Conservation (phyloP, 2,329 filamentous ascomycete species). For the Westerdykella sp. region DNA sequence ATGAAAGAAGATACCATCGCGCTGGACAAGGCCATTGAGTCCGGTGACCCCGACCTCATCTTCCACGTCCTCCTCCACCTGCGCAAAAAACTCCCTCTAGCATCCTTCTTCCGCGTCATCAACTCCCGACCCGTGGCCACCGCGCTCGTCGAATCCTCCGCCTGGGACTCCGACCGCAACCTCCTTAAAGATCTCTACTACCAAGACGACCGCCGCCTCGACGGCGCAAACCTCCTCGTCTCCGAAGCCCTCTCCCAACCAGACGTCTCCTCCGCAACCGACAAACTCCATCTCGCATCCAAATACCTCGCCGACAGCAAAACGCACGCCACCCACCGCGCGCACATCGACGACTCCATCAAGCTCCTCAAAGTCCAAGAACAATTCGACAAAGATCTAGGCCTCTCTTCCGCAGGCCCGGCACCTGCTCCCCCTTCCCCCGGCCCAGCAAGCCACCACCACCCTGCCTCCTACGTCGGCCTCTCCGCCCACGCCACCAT, state of each 20-base stretch:
- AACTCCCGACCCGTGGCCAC: constrained; percentile 79
- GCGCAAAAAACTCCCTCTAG: constrained; percentile 83
- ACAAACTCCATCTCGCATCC: constrained; percentile 82
- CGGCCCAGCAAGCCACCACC: constrained; percentile 32
- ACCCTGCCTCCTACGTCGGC: constrained; percentile 60
- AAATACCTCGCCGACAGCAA: constrained; percentile 80
- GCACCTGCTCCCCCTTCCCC: constrained; percentile 38
- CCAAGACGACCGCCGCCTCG: constrained; percentile 84
- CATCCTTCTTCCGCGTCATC: constrained; percentile 87
- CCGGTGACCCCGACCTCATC: constrained; percentile 89
- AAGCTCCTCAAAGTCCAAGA: constrained; percentile 82
- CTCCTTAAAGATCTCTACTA: constrained; percentile 95
- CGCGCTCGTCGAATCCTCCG: constrained; percentile 81
- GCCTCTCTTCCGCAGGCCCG: constrained; percentile 8
- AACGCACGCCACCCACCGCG: constrained; percentile 60
- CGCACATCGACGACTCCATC: constrained; percentile 71
- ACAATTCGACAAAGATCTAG: constrained; percentile 75
- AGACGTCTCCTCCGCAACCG: constrained; percentile 62
- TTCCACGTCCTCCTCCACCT: constrained; percentile 81
- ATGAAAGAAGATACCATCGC: constrained; percentile 97
- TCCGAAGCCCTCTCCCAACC: constrained; percentile 73
- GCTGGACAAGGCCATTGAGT: constrained; percentile 92
- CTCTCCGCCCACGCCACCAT: constrained; percentile 87
- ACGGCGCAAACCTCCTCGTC: constrained; percentile 82
- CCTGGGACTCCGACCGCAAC: constrained; percentile 69